Conservation (phyloP, 176 grass and related monocot species). For the Pharus latifolius region DNA sequence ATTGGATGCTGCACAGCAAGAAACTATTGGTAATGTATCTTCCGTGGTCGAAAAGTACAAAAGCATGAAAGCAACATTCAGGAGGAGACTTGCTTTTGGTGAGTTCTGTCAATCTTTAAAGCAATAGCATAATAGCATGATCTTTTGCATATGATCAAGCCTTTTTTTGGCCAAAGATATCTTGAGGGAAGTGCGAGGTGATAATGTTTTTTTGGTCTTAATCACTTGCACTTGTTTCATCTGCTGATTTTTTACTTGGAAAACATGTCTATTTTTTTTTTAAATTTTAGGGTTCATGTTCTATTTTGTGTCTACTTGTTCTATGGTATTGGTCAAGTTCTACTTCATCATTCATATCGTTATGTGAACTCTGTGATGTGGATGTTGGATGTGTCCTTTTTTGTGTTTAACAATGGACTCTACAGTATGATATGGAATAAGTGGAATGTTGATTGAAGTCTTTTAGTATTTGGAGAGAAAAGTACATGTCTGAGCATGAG, state of each 20-base stretch:
- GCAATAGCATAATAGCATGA: neutral
- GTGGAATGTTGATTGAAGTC: slow-evolving; percentile 4
- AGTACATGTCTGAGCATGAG: neutral
- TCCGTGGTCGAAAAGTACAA: slow-evolving; percentile 93
- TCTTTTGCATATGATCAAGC: neutral
- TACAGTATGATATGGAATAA: slow-evolving; percentile 4
- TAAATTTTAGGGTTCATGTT: neutral
- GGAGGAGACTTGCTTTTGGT: slow-evolving; percentile 92
- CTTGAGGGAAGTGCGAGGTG: neutral
- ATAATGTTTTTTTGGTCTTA: neutral
- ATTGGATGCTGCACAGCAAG: slow-evolving; percentile 48
- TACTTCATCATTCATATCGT: neutral
- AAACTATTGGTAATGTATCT: slow-evolving; percentile 48
- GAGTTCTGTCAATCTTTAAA: slow-evolving; percentile 19
- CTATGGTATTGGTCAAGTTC: neutral
- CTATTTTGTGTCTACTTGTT: neutral
- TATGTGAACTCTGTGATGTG: slow-evolving; percentile 5
- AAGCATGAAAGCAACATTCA: slow-evolving; percentile 75
- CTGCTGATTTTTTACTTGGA: neutral
- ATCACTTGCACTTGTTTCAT: neutral
- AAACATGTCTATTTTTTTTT: neutral
- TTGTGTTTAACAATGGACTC: neutral
- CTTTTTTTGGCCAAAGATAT: neutral
- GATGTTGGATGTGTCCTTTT: neutral
- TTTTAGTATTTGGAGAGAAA: neutral